phyloP scores from a whole-genome alignment of 371 early-diverging fungal genomes.

The Mortierella sp. region DNA sequence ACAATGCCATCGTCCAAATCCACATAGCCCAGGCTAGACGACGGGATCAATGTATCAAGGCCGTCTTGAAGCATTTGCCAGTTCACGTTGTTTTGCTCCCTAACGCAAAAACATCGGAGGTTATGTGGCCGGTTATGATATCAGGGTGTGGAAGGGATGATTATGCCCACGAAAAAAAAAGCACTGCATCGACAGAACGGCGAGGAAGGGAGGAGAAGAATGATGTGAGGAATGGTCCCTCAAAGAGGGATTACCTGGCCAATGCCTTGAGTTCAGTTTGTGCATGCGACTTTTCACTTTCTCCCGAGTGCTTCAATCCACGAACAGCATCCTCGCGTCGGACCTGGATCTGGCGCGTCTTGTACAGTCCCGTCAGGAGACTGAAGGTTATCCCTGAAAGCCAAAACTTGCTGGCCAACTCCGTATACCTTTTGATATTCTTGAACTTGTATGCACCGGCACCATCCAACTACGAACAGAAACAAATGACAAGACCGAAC shows the following conservation, averaged over 20 bases:
- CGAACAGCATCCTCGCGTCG: conserved; percentile 39
- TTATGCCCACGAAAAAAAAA: no score
- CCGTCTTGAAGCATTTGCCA: conserved; percentile 69
- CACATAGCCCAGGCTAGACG: conserved; percentile 64
- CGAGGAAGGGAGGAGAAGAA: no score
- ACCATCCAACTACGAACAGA: conserved; percentile 57
- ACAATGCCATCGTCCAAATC: conserved; percentile 70
- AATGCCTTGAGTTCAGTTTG: conserved; percentile 52
- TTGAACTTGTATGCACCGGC: conserved; percentile 63
- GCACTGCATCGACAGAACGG: no score
- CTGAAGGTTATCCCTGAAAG: conserved; percentile 67
- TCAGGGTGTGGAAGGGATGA: no score
- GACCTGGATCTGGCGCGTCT: conserved; percentile 62
- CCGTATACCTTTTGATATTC: conserved; percentile 61
- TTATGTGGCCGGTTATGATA: no score
- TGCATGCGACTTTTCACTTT: conserved; percentile 45
- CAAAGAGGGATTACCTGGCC: conserved; percentile 65
- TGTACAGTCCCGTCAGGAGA: conserved; percentile 65
- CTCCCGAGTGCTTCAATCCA: conserved; percentile 34
- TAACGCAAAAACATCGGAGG: conserved; percentile 18
- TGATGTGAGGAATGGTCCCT: no score
- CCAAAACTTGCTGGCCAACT: conserved; percentile 70
- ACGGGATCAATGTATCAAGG: conserved; percentile 72
- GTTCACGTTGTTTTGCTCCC: conserved; percentile 61
- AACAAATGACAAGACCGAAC: conserved; percentile 6